Evolutionary conservation across 2,329 filamentous ascomycete species (phyloP), one percentile per base, ranked within the genome.

Genomic region (Aspergillus pseudoterreus): DNA sequence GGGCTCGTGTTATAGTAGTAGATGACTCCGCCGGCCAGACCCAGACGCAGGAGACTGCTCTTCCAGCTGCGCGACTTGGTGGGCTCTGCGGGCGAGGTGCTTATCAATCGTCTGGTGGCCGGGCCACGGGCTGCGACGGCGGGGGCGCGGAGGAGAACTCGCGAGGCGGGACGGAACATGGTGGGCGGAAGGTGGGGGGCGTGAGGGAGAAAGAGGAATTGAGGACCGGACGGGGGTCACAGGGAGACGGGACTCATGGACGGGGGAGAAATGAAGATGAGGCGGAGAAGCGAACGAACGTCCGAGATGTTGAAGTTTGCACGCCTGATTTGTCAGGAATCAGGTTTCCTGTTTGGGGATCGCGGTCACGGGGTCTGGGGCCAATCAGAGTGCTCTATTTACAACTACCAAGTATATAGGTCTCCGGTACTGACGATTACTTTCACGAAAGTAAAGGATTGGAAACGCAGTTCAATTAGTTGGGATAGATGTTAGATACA

Each of bases 1-100:
- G 85, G 82, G 65, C 87, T 92, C 6, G 91, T 96, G 77, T 91
- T 95, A 73, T 97, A 99, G 73, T 89, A 96, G 76, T 97, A 99
- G 45, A 97, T 75, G 43, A 86, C 84, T 17, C 81, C 90, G 53
- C 78, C 79, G 0, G 90, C 92, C 50, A 94, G 68, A 58, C 84
- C 89, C 82, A 90, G 87, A 76, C 92, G 82, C 63, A 82, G 69
- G 4, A 79, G 80, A 47, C 84, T 79, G 70, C 84, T 87, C 80
- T 92, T 95, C 88, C 90, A 96, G 68, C 85, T 88, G 69, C 90
- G 78, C 63, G 83, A 83, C 75, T 84, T 88, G 65, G 82, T 76
- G 65, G 82, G 76, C 58, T 83, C 78, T 3, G 86, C 76, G 48
- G 68, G 62, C 53, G 62, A 75, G 59, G 79, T 82, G 75, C 77